Conservation (phyloP, 805 yeast genomes). For the Candida sanyiensis region DNA sequence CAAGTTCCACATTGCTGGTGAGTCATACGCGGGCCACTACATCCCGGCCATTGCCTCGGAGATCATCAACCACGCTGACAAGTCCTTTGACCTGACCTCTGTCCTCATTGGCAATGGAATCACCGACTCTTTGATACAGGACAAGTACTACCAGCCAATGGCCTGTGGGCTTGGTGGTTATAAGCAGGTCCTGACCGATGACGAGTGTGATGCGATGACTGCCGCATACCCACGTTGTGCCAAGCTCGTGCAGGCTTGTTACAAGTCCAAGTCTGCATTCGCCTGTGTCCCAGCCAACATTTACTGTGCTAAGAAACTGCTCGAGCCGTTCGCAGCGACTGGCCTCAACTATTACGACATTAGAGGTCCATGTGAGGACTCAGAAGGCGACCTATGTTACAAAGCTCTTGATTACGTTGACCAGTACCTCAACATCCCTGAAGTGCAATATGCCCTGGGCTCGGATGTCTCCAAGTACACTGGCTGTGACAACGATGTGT, state of each 20-base stretch:
- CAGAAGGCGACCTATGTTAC: constrained; percentile 67
- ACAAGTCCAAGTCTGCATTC: constrained; percentile 54
- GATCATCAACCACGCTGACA: constrained; percentile 39
- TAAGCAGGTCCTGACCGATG: constrained; percentile 64
- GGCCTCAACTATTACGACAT: constrained; percentile 88
- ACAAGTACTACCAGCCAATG: constrained; percentile 82
- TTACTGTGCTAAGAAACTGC: constrained; percentile 67
- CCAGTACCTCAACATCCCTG: constrained; percentile 62
- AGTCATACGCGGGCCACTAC: constrained; percentile 81
- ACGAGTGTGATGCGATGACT: constrained; percentile 61
- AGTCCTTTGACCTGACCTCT: constrained; percentile 63
- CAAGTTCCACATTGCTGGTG: constrained; percentile 77
- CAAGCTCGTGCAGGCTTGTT: constrained; percentile 58
- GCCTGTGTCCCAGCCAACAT: constrained; percentile 80
- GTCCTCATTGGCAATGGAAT: constrained; percentile 90
- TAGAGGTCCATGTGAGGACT: constrained; percentile 66
- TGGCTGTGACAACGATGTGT: constrained; percentile 65
- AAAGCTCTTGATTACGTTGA: constrained; percentile 64
- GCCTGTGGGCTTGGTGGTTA: constrained; percentile 90
- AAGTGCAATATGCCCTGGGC: constrained; percentile 73
- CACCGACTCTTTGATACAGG: constrained; percentile 78
- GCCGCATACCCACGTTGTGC: constrained; percentile 60
- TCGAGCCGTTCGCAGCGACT: constrained; percentile 66
- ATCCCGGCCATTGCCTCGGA: constrained; percentile 65
- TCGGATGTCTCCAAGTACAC: constrained; percentile 71